Conservation (phyloP, 2,329 filamentous ascomycete genomes). For the Penicillium sp. region DNA sequence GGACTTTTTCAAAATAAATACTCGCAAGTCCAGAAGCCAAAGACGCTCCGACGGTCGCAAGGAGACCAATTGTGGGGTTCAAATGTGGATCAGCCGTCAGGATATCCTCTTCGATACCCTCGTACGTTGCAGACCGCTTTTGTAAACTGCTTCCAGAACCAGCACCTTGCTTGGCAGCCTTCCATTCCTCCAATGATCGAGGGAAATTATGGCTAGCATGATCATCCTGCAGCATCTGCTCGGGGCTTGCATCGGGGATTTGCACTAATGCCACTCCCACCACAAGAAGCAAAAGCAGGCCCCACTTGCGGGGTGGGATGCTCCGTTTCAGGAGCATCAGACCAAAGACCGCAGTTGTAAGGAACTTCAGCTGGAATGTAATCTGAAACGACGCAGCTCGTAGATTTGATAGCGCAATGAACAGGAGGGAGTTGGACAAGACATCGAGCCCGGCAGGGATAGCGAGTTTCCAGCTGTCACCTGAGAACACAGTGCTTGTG, state of each 20-base stretch:
- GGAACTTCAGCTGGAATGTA: constrained; percentile 90
- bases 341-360: constrained; percentile 85
- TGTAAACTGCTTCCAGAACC: constrained; percentile 44
- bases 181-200: constrained; percentile 72
- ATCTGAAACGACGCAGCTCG: constrained; percentile 93
- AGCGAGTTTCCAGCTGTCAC: constrained; percentile 92
- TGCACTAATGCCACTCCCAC: constrained; percentile 83
- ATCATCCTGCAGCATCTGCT: constrained; percentile 57
- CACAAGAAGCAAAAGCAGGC: constrained; percentile 74
- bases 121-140: constrained; percentile 81
- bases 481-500: constrained; percentile 75
- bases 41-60: constrained; percentile 75
- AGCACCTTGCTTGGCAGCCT: constrained; percentile 53
- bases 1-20: constrained; percentile 69
- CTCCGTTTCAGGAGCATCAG: constrained; percentile 70
- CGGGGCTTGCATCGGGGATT: constrained; percentile 62
- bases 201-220: constrained; percentile 68
- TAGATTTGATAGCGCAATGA: constrained; percentile 84
- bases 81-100: constrained; percentile 56
- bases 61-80: constrained; percentile 75
- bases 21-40: constrained; percentile 79
- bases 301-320: constrained; percentile 73
- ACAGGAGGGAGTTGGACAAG: constrained; percentile 89
- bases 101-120: constrained; percentile 72
- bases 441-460: constrained; percentile 88